Conservation (phyloP, 129 eudicot species). For the Pulicaria dysenterica region DNA sequence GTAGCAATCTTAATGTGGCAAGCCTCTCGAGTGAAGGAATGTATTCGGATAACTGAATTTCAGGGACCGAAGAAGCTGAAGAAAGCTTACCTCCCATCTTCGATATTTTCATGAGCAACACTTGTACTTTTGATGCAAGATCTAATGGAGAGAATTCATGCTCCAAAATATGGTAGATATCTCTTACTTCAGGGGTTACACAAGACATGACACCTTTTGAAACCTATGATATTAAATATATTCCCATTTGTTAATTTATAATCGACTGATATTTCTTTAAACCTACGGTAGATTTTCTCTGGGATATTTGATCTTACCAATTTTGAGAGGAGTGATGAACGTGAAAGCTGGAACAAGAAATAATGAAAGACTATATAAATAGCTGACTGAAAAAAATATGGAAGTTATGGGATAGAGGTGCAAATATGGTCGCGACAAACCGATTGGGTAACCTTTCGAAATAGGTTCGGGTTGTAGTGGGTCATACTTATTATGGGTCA, state of each 20-base stretch:
- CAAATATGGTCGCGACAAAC: no score
- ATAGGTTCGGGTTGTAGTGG: no score
- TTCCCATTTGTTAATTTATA: conserved; percentile 59
- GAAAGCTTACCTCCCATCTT: conserved; percentile 74
- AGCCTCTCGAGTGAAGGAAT: conserved; percentile 66
- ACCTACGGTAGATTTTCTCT: background rate
- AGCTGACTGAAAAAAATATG: background rate
- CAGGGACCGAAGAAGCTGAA: conserved; percentile 81
- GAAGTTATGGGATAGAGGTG: background rate
- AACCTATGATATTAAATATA: conserved; percentile 49
- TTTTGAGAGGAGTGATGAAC: conserved; percentile 47
- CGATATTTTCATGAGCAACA: conserved; percentile 59
- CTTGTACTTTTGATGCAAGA: conserved; percentile 61
- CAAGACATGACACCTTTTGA: conserved; percentile 86
- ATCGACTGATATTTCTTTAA: conserved; percentile 21
- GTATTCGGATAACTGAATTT: conserved; percentile 66
- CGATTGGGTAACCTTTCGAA: no score
- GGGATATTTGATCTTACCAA: conserved; percentile 40
- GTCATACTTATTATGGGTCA: no score
- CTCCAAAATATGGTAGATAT: conserved; percentile 69
- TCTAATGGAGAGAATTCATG: conserved; percentile 71
- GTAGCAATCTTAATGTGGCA: conserved; percentile 75
- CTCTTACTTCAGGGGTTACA: conserved; percentile 83
- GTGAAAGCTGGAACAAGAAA: conserved; percentile 41
- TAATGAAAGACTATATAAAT: background rate